Percentiles rank a stretch among this genome's conserved stretches.
Evolutionary conservation across 163 green algal genomes (phyloP).

Genomic region (Scenedesmus sp.): DNA sequence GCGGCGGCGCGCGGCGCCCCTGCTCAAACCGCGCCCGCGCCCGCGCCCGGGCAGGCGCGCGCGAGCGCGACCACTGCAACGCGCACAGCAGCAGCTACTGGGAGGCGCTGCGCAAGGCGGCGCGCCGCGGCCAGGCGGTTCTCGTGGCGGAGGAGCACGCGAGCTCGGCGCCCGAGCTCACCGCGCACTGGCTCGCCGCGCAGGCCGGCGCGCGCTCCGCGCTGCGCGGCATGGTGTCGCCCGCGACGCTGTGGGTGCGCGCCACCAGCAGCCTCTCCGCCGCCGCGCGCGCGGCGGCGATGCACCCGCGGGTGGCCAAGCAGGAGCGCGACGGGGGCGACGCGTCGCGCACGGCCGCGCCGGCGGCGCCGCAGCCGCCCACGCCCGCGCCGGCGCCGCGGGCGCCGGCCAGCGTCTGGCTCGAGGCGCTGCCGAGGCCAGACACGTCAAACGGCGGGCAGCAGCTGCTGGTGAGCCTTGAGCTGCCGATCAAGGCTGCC

Average conservation of each 20-base stretch:
- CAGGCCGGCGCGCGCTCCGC: neutral
- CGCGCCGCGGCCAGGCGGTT: neutral
- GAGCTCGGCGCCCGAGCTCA: neutral
- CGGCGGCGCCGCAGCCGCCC: neutral
- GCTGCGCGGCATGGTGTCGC: neutral
- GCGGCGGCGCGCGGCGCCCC: neutral
- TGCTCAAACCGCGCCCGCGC: neutral
- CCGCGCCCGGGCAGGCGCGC: conserved; percentile 7
- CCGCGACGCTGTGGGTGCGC: neutral
- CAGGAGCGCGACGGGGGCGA: neutral
- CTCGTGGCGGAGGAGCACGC: neutral
- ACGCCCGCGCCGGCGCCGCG: no score
- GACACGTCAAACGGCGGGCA: neutral
- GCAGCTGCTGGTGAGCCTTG: conserved; percentile 18
- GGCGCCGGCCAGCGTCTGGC: neutral
- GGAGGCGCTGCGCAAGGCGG: conserved; percentile 5
- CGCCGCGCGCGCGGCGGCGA: neutral
- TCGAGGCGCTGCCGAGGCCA: conserved; percentile 28
- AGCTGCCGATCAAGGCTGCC: conserved; percentile 12
- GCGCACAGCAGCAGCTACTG: conserved; percentile 9
- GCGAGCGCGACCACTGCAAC: conserved; percentile 27
- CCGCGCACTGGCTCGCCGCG: neutral
- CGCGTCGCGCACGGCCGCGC: neutral
- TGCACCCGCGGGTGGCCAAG: neutral
- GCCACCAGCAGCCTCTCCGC: neutral